Base-by-base conservation (phyloP, 2,329 filamentous ascomycete species). In the Pseudogymnoascus sp. region DNA sequence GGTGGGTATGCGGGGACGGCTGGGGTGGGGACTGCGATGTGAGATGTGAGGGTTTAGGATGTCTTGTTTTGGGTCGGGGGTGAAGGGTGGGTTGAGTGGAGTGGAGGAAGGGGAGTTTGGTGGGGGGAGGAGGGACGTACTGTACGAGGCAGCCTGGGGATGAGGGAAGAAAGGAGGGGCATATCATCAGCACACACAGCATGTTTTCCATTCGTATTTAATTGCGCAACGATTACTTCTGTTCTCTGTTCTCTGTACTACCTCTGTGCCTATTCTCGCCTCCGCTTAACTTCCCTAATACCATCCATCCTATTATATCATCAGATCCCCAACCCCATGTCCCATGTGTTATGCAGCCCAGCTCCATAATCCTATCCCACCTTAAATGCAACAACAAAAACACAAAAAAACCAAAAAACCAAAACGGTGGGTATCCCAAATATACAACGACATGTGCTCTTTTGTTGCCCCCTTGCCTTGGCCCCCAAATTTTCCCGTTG, bases 1-100 rank as follows among this genome's bases (percentile, higher is more conserved):
- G 66, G 65, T 45, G 45, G 38, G 23, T 45, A 45, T 45, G 39
- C 12, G 9, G 37, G 8, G 28, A 28, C 4, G 35, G 10, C 8
- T 18, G 38, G 19, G 21, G 39, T 45, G 39, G 39, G 39, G 19
- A 45, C 39, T 8, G 39, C 39, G 19, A 45, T 45, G 39, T 45
- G 39, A 45, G 37, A n/a, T n/a, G n/a, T n/a, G n/a, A n/a, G n/a
- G n/a, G 18, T 12, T 45, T 23, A 23, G 13, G 15, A 4, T 39
- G 18, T 38, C 18, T 21, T 41, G n/a, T 41, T 21, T 41, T 39
- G 15, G 38, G 10, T 15, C 3, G 9, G 12, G 19, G 15, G 15
- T n/a, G 33, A 12, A 13, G 7, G 18, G 18, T 39, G 38, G 37
- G 37, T 21, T 21, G 18, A 18, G 18, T 45, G 39, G 39, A 45